Conservation (phyloP, 257 asterid genomes). For the Cordia subcordata region DNA sequence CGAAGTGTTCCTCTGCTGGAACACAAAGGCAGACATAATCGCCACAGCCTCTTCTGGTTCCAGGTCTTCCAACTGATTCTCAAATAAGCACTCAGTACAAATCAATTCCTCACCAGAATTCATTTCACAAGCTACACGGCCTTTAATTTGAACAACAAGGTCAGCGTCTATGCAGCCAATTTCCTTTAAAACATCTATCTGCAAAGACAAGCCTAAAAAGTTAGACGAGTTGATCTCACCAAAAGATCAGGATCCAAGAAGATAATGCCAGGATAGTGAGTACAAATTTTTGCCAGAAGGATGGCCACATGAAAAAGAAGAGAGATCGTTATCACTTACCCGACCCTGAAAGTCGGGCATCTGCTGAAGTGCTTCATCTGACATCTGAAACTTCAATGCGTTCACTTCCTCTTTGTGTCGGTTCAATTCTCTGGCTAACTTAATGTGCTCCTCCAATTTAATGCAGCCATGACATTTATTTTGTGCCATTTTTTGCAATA, state of each 20-base stretch:
- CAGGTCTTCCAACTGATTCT: conserved; percentile 87
- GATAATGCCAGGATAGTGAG: background rate
- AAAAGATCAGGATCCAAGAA: background rate
- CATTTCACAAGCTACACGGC: conserved; percentile 99
- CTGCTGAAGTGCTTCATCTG: conserved; percentile 97
- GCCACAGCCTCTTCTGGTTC: conserved; percentile 99
- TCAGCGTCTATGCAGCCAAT: conserved; percentile 86
- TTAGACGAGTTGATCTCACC: conserved; percentile 16
- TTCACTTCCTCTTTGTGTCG: conserved; percentile 68
- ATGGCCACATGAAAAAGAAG: background rate
- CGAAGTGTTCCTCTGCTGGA: conserved; percentile 87
- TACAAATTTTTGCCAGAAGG: background rate
- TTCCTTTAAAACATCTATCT: conserved; percentile 94
- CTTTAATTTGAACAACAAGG: conserved; percentile 95
- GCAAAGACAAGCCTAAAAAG: conserved; percentile 29
- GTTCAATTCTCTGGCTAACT: conserved; percentile 66
- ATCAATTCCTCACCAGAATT: conserved; percentile 98
- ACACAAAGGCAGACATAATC: conserved; percentile 95
- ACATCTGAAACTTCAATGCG: conserved; percentile 75
- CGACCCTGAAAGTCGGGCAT: conserved; percentile 99
- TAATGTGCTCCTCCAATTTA: conserved; percentile 77
- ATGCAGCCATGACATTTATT: conserved; percentile 91
- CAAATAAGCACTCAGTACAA: conserved; percentile 95
- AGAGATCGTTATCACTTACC: conserved; percentile 37
- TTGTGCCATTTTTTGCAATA: conserved; percentile 81